Base-by-base conservation (phyloP, 2,329 filamentous ascomycete species). In the Exophiala aquamarina region DNA sequence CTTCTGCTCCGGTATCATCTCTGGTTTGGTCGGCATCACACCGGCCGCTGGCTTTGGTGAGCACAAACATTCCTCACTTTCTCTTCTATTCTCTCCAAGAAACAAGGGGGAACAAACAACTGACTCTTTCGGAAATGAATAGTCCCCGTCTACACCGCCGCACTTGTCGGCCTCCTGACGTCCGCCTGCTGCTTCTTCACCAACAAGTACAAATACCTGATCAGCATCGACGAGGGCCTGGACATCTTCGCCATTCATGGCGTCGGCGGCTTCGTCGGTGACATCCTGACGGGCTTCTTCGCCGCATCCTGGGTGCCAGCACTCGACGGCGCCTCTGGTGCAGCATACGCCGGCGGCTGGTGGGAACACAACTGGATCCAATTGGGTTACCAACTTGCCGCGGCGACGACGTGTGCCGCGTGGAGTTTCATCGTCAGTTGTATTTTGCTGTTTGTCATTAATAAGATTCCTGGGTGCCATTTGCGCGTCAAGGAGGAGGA, bases 191-290 rank as follows among this genome's bases (percentile, higher is more conserved):
- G 72, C 49, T 73, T 73, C 47, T 73, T 71, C 48, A 63, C 71
- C 7, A 72, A 71, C 43, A 66, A 71, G 41, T 61, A 74, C 55
- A 79, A 80, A 54, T 66, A 78, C 37, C 66, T 77, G 50, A 63
- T 81, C 5, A 67, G 68, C 3, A 69, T 81, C 9, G 79, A 82
- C 50, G 78, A 82, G 35, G 77, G 77, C 2, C 69, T 82, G 41
- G 78, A 82, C 49, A 78, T 82, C 39, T 82, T 81, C 50, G 76
- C 77, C 18, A 71, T 82, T 23, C 79, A 82, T 56, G 78, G 78
- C 17, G 66, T 82, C 1, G 78, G 78, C 15, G 79, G 79, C 9
- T 73, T 75, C 55, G 70, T 81, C 0, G 79, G 79, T 9, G 74
- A 76, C 21, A 67, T 82, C 36, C 59, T 81, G 9, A 82, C 78